phyloP scores from a whole-genome alignment of 768 basidiomycete species.

The Calocera cornea region DNA sequence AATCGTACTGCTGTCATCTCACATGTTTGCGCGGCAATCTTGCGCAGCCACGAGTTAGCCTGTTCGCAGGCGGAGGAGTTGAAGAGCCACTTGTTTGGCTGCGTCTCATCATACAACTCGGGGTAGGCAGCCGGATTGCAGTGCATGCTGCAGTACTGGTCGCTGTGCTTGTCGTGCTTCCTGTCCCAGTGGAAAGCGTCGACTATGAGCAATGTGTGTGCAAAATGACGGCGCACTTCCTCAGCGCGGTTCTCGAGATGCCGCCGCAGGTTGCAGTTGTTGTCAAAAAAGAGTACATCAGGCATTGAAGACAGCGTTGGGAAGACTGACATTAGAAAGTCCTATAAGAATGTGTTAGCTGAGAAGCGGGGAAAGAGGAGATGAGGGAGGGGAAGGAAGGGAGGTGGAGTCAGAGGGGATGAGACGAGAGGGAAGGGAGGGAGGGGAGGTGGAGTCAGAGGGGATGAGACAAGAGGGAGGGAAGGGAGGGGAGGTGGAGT shows the following conservation, averaged over 20 bases:
- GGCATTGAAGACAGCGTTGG: background rate
- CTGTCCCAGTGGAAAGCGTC: constrained; percentile 19
- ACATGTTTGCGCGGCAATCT: background rate
- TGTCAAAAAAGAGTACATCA: background rate
- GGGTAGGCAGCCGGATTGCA: constrained; percentile 15
- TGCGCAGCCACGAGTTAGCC: background rate
- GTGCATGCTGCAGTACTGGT: constrained; percentile 13
- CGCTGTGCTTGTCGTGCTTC: constrained; percentile 15
- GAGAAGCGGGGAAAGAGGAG: too few relatives aligned
- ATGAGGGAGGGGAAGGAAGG: background rate
- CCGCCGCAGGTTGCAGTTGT: constrained; percentile 5
- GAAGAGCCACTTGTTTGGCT: background rate
- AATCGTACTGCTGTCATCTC: background rate
- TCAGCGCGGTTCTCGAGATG: background rate
- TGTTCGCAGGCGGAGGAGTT: background rate
- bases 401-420: too few relatives aligned
- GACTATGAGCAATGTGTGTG: constrained; percentile 13
- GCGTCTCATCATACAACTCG: constrained; percentile 4
- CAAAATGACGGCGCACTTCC: constrained; percentile 6
- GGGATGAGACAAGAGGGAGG: too few relatives aligned
- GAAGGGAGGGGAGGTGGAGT: too few relatives aligned
- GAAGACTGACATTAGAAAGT: background rate
- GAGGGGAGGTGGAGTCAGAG: too few relatives aligned
- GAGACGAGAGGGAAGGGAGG: too few relatives aligned
- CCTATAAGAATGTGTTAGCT: background rate